Conservation (phyloP, 805 yeast genomes). For the Myxozyma geophila region DNA sequence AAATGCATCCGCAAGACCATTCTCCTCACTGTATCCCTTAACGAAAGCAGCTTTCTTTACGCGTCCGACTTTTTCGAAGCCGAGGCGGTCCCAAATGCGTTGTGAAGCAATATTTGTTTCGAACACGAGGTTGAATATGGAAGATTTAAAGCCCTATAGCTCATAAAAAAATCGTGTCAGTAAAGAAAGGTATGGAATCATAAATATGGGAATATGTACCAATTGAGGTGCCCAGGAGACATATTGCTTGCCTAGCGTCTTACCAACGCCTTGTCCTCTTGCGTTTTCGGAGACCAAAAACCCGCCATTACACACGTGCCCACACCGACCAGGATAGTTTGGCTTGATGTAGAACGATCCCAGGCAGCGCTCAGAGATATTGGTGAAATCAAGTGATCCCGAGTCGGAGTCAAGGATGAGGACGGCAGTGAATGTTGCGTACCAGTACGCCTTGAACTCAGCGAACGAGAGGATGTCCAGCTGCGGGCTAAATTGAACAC, state of each 20-base stretch:
- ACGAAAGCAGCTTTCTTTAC: slow-evolving; percentile 74
- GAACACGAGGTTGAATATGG: slow-evolving; percentile 87
- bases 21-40: slow-evolving; percentile 58
- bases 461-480: slow-evolving; percentile 48
- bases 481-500: slow-evolving; percentile 49
- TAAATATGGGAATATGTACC: background rate
- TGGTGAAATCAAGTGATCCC: slow-evolving; percentile 35
- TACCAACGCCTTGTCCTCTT: slow-evolving; percentile 75
- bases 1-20: slow-evolving; percentile 68
- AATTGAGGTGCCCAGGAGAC: slow-evolving; percentile 72
- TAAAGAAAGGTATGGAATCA: background rate
- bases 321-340: slow-evolving; percentile 80
- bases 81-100: slow-evolving; percentile 80
- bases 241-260: slow-evolving; percentile 68
- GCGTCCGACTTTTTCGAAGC: slow-evolving; percentile 78
- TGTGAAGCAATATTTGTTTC: slow-evolving; percentile 77
- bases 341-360: slow-evolving; percentile 71
- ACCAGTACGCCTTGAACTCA: slow-evolving; percentile 69
- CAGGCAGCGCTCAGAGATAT: slow-evolving; percentile 57
- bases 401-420: slow-evolving; percentile 54
- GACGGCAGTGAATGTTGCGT: slow-evolving; percentile 66
- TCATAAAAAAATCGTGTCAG: background rate
- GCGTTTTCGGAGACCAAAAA: slow-evolving; percentile 65
- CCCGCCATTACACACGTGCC: slow-evolving; percentile 88
- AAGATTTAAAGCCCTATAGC: slow-evolving; percentile 67